Percentiles rank a stretch among this genome's conserved stretches.
Conservation (phyloP, 768 basidiomycete species). For the Suillus weaverae region DNA sequence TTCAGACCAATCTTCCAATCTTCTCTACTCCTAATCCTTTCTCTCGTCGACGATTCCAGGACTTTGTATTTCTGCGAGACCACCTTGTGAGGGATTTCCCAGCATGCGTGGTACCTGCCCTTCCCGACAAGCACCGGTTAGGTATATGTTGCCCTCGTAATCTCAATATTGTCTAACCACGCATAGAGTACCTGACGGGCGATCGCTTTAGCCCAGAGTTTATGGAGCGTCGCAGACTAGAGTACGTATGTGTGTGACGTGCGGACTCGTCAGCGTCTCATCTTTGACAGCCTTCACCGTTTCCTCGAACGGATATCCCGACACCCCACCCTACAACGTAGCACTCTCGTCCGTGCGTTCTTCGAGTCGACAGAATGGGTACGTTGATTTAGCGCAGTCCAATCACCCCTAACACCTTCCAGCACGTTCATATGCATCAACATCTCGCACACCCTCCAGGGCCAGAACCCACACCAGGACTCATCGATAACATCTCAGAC, state of each 20-base stretch:
- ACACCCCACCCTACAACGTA: slow-evolving; percentile 92
- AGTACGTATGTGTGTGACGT: slow-evolving; percentile 52
- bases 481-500: slow-evolving; percentile 95
- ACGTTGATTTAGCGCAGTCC: slow-evolving; percentile 23
- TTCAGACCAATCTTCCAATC: slow-evolving; percentile 85
- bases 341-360: slow-evolving; percentile 89
- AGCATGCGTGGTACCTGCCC: slow-evolving; percentile 94
- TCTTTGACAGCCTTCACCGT: slow-evolving; percentile 70
- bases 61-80: slow-evolving; percentile 92
- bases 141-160: slow-evolving; percentile 51
- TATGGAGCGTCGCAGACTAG: slow-evolving; percentile 86
- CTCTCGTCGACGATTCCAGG: slow-evolving; percentile 88
- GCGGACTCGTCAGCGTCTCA: not conserved
- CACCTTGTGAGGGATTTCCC: slow-evolving; percentile 90
- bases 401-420: slow-evolving; percentile 11
- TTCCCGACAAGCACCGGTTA: slow-evolving; percentile 95
- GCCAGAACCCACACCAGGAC: slow-evolving; percentile 72
- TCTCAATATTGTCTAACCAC: slow-evolving; percentile 7
- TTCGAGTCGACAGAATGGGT: slow-evolving; percentile 99
- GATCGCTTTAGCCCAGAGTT: slow-evolving; percentile 98
- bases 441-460: slow-evolving; percentile 90
- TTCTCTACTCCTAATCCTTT: slow-evolving; percentile 77
- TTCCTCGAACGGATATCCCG: slow-evolving; percentile 90
- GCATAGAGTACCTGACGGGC: slow-evolving; percentile 91
- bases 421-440: slow-evolving; percentile 98